Evolutionary conservation across 2,329 filamentous ascomycete species (phyloP), one percentile per base, ranked within the genome.

Genomic region (Leptodontidium sp.): DNA sequence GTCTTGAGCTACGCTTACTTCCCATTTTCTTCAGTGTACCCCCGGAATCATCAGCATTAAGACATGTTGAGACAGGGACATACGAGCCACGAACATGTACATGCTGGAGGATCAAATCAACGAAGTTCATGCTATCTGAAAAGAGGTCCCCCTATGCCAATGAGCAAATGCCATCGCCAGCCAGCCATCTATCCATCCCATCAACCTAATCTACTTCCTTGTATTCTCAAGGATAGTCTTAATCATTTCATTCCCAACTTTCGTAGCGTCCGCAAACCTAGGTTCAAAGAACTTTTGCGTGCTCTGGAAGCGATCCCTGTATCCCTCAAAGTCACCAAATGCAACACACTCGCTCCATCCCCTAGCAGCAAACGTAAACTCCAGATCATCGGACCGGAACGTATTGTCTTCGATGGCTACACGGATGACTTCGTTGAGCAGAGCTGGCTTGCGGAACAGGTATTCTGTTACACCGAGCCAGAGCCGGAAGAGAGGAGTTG

Each of bases 381-480:
- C 96, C 67, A 99, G 84, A 79, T 99, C 96, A 77, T 99, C 96
- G 29, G 91, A 92, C n/a, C 96, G 88, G 82, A 98, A 99, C 0
- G 91, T 95, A 75, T 92, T 91, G 80, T 99, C 95, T 72, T 95
- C 88, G 75, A 98, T 89, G 2, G 94, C 95, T 8, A 93, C 96
- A 61, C 91, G 87, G 74, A 99, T 88, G 29, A 92, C 91, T 78
- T 96, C 93, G 62, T 97, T 91, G 15, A 99, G 88, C 64, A 97
- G 84, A 2, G 87, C 88, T 21, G 88, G 86, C 76, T 94, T 94
- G 72, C 94, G 91, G 84, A 98, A 99, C 47, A 99, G 85, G 79
- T 97, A 95, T 82, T 99, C 96, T 0, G 94, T 95, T n/a, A 98
- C 97, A 67, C 96, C 96, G 43, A 99, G 87, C 89, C 96, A 98